Conservation (phyloP, 108 stramenopile genomes). For the Phaeodactylum tricornutum region DNA sequence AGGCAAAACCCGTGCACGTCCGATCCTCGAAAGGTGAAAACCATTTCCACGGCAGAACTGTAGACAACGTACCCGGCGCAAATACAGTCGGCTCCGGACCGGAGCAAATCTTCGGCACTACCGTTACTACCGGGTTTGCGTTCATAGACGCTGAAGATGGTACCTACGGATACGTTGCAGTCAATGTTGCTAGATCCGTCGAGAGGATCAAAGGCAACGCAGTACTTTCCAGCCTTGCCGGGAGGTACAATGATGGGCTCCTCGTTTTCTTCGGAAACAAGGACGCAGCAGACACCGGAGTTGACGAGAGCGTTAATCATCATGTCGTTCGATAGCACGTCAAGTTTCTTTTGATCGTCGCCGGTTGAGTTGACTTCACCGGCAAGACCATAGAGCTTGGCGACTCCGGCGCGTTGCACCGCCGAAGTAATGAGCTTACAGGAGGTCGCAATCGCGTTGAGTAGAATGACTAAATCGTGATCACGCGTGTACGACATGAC, state of each 20-base stretch:
- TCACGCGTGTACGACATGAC: constrained; percentile 78
- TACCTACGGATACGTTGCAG: constrained; percentile 98
- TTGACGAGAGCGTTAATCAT: constrained; percentile 94
- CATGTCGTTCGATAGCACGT: constrained; percentile 97
- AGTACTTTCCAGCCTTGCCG: constrained; percentile 85
- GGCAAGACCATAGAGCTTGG: constrained; percentile 91
- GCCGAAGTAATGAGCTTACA: constrained; percentile 87
- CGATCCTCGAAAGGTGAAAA: constrained; percentile 86
- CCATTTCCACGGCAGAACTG: constrained; percentile 83
- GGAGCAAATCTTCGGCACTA: constrained; percentile 85
- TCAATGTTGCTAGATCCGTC: constrained; percentile 99
- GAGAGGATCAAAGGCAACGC: constrained; percentile 97
- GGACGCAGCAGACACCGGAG: constrained; percentile 87
- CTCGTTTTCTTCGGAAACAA: constrained; percentile 97
- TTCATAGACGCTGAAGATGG: constrained; percentile 96
- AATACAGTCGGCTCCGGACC: constrained; percentile 85
- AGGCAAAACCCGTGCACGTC: constrained; percentile 95
- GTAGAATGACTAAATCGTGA: constrained; percentile 71
- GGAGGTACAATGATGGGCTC: constrained; percentile 93
- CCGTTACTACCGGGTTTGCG: constrained; percentile 61
- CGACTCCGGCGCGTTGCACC: constrained; percentile 79
- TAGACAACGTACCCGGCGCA: constrained; percentile 94
- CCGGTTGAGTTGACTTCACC: constrained; percentile 96
- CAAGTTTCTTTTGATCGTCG: constrained; percentile 99
- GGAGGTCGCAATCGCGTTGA: constrained; percentile 77